Base-by-base conservation (phyloP, 805 yeast genomes). In the Zygotorulaspora sp. region DNA sequence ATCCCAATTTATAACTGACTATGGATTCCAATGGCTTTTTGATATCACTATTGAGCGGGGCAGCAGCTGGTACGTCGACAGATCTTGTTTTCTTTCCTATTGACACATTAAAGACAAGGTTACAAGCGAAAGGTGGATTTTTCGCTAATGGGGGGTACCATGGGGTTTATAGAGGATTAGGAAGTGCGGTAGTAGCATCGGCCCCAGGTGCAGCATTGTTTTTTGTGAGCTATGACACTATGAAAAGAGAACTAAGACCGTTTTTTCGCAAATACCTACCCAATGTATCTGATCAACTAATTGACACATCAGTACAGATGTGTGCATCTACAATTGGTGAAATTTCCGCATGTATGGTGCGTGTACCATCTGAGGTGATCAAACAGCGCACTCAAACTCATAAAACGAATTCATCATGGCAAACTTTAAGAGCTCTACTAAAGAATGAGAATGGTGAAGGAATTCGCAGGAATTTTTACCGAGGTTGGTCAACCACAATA, bases 281-380 rank as follows among this genome's bases (percentile, higher is more conserved):
- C 9, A 34, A 35, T 9, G 34, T 47, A 5, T 48, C 43, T n/a
- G 58, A 53, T 49, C 65, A 50, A 52, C 46, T 54, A 41, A 53
- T 65, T 35, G 61, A 69, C 24, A 66, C 75, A 0, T 21, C 70
- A 1, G 72, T 81, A 2, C 97, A 92, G 55, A 92, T 92, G 97
- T 42, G 76, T 2, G 70, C 92, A 16, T 96, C 97, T 1, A 82
- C 95, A 1, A 54, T 79, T 10, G 98, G 98, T 40, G 99, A 92
- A 57, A 70, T 88, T 11, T 82, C 92, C 1, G 98, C 98, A 0
- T 92, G 99, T 61, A 63, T 82, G 41, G 92, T 92, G 1, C 71
- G 99, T 41, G 99, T 92, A 0, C 99, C 99, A 0, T 94, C 95
- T 0, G 99, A 92, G 58, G 95, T 92, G 17, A 78, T 92, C 51